Base-by-base conservation (phyloP, 2,329 filamentous ascomycete species). In the Aschersonia sp. region DNA sequence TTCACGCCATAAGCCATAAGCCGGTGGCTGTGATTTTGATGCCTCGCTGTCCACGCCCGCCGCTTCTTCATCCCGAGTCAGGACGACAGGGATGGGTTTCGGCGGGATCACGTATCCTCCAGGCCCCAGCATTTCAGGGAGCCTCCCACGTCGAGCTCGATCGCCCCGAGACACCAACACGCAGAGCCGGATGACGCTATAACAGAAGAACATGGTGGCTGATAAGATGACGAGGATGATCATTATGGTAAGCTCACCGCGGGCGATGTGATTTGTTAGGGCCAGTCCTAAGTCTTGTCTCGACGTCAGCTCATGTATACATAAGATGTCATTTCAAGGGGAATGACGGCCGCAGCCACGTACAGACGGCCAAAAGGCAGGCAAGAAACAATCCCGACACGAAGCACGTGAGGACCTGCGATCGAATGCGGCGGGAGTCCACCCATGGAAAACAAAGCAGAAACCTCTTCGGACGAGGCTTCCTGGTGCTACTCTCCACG, bases 1-100 rank as follows among this genome's bases (percentile, higher is more conserved):
- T 62, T 82, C 81, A 46, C 87, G 73, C 85, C 87, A 94, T 1
- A 87, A 68, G 0, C 88, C 88, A 59, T 95, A 95, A 2, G 87
- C 87, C 0, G 89, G 88, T 4, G 89, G 88, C 7, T 80, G 78
- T 22, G 72, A 54, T 55, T 80, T 79, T 42, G 68, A 66, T 0
- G 73, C 66, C 50, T 78, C 73, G 46, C 70, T 75, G 49, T 76
- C 72, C 47, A 72, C 61, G 4, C 73, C 76, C 2, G 68, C 73
- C 14, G 77, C 75, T 57, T 88, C 85, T 57, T 89, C 84, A 57
- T 92, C 87, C 41, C 78, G 73, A 2, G 80, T 79, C 43, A 90
- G 71, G 14, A 85, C 76, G 9, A 94, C 85, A 41, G 75, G 81
- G 51, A 94, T 94, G 1, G 88, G 88, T 30, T 76, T 71, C 7